Conservation (phyloP, 148 eudicot species). For the Silene uniflora region DNA sequence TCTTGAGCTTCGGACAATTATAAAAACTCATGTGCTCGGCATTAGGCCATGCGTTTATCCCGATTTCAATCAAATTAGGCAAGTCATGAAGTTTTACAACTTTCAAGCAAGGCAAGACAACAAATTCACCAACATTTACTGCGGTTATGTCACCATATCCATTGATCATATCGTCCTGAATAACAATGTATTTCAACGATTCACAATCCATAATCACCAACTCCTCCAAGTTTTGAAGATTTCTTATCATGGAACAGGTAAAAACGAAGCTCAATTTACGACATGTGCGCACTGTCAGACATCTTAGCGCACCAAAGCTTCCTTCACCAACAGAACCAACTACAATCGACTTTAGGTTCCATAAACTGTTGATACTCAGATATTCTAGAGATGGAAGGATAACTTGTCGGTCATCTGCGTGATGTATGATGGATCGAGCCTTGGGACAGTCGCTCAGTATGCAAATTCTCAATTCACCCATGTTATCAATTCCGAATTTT, state of each 20-base stretch:
- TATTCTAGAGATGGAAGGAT: constrained; percentile 21
- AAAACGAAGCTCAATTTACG: constrained; percentile 25
- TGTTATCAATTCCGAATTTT: constrained; percentile 21
- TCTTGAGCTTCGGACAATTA: constrained; percentile 23
- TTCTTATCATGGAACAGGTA: constrained; percentile 17
- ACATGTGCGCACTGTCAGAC: constrained; percentile 25
- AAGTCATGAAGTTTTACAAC: constrained; percentile 26
- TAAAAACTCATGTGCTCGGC: constrained; percentile 23
- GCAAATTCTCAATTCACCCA: constrained; percentile 17
- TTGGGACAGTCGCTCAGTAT: constrained; percentile 30
- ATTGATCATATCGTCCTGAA: neutral
- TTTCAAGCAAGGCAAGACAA: constrained; percentile 19
- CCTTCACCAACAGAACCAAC: neutral
- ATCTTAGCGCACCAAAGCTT: constrained; percentile 21
- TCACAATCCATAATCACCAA: constrained; percentile 30
- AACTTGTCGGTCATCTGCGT: neutral
- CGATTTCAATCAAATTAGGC: constrained; percentile 20
- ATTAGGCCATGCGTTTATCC: constrained; percentile 21
- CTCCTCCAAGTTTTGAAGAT: constrained; percentile 21
- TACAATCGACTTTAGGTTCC: constrained; percentile 26
- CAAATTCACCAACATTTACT: neutral
- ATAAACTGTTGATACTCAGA: constrained; percentile 19
- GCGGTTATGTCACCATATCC: too few species aligned
- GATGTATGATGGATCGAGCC: neutral
- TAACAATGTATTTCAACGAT: constrained; percentile 17